Conservation (phyloP, 1,139 yeast genomes). For the Hyphopichia wangnamkhiaoensis region DNA sequence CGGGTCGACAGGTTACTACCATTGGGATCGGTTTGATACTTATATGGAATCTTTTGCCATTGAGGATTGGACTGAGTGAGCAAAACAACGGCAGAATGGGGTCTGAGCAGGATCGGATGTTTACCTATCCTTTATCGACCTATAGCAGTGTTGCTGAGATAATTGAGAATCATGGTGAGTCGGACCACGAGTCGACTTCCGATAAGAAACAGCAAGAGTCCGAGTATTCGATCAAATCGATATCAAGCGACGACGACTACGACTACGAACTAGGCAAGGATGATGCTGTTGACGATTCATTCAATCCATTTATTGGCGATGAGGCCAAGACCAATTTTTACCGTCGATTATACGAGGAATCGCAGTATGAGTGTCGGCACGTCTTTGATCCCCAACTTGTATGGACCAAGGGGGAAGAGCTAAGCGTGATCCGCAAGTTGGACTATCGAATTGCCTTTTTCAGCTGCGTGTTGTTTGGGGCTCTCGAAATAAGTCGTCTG, state of each 20-base stretch:
- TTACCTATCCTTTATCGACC: too few relatives aligned
- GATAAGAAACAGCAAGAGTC: slow-evolving; percentile 1
- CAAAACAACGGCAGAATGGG: too few relatives aligned
- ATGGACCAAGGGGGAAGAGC: slow-evolving; percentile 24
- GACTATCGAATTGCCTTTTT: slow-evolving; percentile 29
- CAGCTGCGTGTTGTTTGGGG: slow-evolving; percentile 33
- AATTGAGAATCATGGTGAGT: too few relatives aligned
- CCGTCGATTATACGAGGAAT: slow-evolving; percentile 16
- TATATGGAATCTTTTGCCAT: too few relatives aligned
- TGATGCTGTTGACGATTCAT: background rate
- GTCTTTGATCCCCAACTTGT: slow-evolving; percentile 22
- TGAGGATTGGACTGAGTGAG: too few relatives aligned
- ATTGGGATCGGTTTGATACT: too few relatives aligned
- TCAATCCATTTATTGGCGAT: slow-evolving; percentile 3
- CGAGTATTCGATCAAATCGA: background rate
- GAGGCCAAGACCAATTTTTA: slow-evolving; percentile 17
- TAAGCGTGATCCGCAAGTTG: slow-evolving; percentile 20
- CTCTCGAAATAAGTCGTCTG: slow-evolving; percentile 33
- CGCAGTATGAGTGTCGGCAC: slow-evolving; percentile 21
- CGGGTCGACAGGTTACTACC: too few relatives aligned
- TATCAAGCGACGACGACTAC: slow-evolving; percentile 1
- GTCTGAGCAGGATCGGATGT: too few relatives aligned
- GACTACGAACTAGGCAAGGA: background rate
- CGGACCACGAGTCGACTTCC: too few relatives aligned
- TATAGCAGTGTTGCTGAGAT: too few relatives aligned